Conservation (phyloP, 305 asterid genomes). For the Nicotiana rustica region DNA sequence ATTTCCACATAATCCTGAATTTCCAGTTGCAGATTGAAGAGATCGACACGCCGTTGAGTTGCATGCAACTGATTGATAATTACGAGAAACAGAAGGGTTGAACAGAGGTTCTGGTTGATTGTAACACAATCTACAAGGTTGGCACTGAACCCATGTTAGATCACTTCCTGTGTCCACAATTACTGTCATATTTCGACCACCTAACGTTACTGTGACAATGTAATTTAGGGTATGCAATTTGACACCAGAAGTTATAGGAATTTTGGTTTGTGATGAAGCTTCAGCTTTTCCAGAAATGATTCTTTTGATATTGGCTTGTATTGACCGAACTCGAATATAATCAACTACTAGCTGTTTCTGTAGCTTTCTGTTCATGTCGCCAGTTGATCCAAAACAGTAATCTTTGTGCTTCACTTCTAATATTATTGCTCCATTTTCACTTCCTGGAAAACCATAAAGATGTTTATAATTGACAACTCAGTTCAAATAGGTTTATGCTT, state of each 20-base stretch:
- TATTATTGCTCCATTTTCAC: slow-evolving; percentile 65
- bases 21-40: slow-evolving; percentile 63
- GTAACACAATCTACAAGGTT: slow-evolving; percentile 77
- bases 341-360: slow-evolving; percentile 50
- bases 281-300: slow-evolving; percentile 43
- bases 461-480: neutral
- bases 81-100: slow-evolving; percentile 63
- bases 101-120: slow-evolving; percentile 80
- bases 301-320: slow-evolving; percentile 58
- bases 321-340: slow-evolving; percentile 57
- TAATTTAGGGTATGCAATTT: slow-evolving; percentile 75
- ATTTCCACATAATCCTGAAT: slow-evolving; percentile 58
- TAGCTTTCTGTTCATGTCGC: slow-evolving; percentile 43
- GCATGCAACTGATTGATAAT: slow-evolving; percentile 64
- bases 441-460: slow-evolving; percentile 51
- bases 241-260: slow-evolving; percentile 70
- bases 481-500: neutral
- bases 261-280: slow-evolving; percentile 45
- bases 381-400: slow-evolving; percentile 45
- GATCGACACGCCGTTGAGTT: slow-evolving; percentile 62
- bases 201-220: slow-evolving; percentile 65
- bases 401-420: slow-evolving; percentile 76
- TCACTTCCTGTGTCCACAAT: slow-evolving; percentile 91
- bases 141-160: slow-evolving; percentile 89
- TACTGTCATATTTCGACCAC: slow-evolving; percentile 64